Evolutionary conservation across 1,284 basidiomycete genomes (phyloP), one percentile per base, ranked within the genome.

Genomic region (Sanghuangporus weigelae): DNA sequence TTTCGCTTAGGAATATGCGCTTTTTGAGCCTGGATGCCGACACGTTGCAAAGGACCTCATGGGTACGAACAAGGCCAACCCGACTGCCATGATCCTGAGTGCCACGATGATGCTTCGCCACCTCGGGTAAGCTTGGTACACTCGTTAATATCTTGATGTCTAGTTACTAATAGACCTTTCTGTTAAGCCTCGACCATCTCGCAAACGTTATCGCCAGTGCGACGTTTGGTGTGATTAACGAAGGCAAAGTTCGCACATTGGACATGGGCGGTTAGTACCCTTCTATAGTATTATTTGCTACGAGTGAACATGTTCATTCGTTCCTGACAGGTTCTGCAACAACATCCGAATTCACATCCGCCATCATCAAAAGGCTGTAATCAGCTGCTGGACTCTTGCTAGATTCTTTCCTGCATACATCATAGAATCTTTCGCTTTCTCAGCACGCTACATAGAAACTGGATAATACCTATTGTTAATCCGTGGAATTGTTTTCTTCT

Each of bases 21-120:
- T 99, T 64, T 99, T 99, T 77, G 96, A 99, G 80, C 96, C 97
- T 57, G 96, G 96, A 73, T 98, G 96, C 80, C 90, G 96, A 78
- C 97, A 99, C 79, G 95, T 98, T 71, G 97, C 96, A 67, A 93
- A 92, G 75, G 96, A 98, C 74, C 95, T 98, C 78, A 96, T 95
- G 94, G 95, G 95, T 68, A 95, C 92, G 71, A 94, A 96, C 85
- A 90, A 89, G 72, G 97, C 97, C 71, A 99, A 99, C 83, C 97
- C 97, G 21, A 90, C 95, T 51, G 97, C 97, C 60, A 98, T 99
- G 94, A 89, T 99, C 74, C 87, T 99, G 68, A 95, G 92, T 67
- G 87, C 96, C 49, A 96, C 96, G 64, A 99, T 99, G 96, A 94
- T 99, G 93, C 85, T 99, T 70, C 84, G 96, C 71, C 97, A 99